phyloP scores from a whole-genome alignment of 768 basidiomycete genomes.

The Coprinopsis strossmayeri region DNA sequence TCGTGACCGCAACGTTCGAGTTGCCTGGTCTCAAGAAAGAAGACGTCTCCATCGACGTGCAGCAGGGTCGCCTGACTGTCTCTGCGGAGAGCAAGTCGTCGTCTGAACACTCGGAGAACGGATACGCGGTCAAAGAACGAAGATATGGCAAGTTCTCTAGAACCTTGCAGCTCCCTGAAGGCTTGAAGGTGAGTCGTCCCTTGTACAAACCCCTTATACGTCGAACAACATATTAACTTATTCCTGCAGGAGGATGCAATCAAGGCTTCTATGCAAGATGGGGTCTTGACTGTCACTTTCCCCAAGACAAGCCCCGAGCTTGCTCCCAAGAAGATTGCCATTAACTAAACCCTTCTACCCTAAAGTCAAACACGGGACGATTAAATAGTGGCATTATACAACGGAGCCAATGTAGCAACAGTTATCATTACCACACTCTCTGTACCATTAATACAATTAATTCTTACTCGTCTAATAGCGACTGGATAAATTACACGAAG shows the following conservation, averaged over 20 bases:
- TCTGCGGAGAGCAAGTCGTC: constrained; percentile 39
- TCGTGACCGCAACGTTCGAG: constrained; percentile 51
- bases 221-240: constrained; percentile 18
- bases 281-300: constrained; percentile 45
- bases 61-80: constrained; percentile 41
- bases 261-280: constrained; percentile 40
- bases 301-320: constrained; percentile 37
- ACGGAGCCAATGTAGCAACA: no score
- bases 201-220: constrained; percentile 17
- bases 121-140: constrained; percentile 41
- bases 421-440: no score
- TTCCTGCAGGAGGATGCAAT: constrained; percentile 25
- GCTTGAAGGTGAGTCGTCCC: constrained; percentile 40
- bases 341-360: no score
- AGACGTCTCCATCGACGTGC: constrained; percentile 45
- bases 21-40: constrained; percentile 51
- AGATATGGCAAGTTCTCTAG: constrained; percentile 39
- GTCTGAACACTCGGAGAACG: constrained; percentile 26
- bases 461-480: no score
- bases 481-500: no score
- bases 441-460: no score
- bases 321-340: constrained; percentile 25
- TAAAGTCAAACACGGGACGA: no score
- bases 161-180: constrained; percentile 43
- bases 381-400: no score